Evolutionary conservation across 192 early-diverging fungal species (phyloP), one percentile per base, ranked within the genome.

Genomic region (Coemansia sp.): DNA sequence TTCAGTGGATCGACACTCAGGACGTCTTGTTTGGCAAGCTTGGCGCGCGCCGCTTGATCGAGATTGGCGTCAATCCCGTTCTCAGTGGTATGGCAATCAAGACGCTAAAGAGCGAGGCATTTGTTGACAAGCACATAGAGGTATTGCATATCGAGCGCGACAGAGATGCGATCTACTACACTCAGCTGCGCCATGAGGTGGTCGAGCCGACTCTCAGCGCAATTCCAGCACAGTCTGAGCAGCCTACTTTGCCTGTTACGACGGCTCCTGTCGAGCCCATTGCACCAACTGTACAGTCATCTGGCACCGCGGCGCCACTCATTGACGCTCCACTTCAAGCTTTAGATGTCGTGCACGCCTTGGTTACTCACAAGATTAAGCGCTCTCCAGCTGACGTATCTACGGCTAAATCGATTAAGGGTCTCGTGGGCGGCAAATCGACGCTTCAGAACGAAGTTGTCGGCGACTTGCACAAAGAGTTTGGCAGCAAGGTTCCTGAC

Each of bases 1-100:
- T 97, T 27, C 88, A 92, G 72, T 97, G 95, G 95, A 95, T 97
- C 70, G 91, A 95, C 72, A 97, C 95, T 31, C 95, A 97, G 76
- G 93, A 95, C 68, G 78, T 86, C 59, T 82, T 97, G 59, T 92
- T 97, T 14, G 44, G 21, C 72, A 78, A 89, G 64, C 90, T 87
- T 78, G 80, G 90, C 37, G 89, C 94, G 60, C 87, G 89, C 64
- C 90, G 93, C 34, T 62, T 94, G 60, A 90, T 95, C 55, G 95
- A 97, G 75, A 85, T 95, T 27, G 95, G 95, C 57, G 91, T 92
- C 21, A 86, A 86, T 66, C 92, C 95, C 19, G 90, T 93, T 34
- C 86, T 97, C 29, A 86, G 87, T 73, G 92, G 92, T 62, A 95
- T 97, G 93, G 93, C 95, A 37, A 74, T 80, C 37, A 89, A 94